Base-by-base conservation (phyloP, 345 rosid species). In the Rhodomyrtus tomentosa region DNA sequence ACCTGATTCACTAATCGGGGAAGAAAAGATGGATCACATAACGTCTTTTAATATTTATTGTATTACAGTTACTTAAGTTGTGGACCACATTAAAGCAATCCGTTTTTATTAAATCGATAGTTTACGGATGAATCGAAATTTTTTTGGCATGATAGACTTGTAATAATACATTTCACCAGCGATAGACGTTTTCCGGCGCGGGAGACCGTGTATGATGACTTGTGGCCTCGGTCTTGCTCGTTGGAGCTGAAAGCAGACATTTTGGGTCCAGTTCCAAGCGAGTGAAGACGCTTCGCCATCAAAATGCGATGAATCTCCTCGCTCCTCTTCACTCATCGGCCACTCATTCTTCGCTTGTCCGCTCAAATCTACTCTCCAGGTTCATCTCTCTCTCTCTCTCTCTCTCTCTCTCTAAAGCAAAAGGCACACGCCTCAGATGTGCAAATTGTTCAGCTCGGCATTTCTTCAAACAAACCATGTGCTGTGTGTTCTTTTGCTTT, bases 291-390 rank as follows among this genome's bases (percentile, higher is more conserved):
- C 76, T 36, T 36, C 45, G 3, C 79, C 79, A 36, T 68, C 79
- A 22, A 36, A 50, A 56, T 81, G 80, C 55, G 24, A 94, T 94
- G 96, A 87, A 86, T 83, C 81, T 85, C 45, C 81, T 85, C 21
- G 72, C 87, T 73, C 50, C 88, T 20, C 62, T 83, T 72, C 56
- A 54, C 14, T 14, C 55, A 80, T 87, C 58, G 45, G 86, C 25
- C 85, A 89, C 58, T 82, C 90, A 72, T 50, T 36, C 84, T 86
- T 86, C 87, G 58, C 68, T 51, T n/a, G 6, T 83, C 88, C 50
- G 84, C 89, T 36, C 89, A 92, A 87, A 89, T 87, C 55, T 87
- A 50, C 85, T 88, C 91, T 24, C 88, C 87, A 91, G 93, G 93
- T 92, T 48, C 79, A 73, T 10, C 54, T 73, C 84, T 18, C 12